phyloP scores from a whole-genome alignment of 73 alveolate genomes.

The Paramecium sexaurelia region DNA sequence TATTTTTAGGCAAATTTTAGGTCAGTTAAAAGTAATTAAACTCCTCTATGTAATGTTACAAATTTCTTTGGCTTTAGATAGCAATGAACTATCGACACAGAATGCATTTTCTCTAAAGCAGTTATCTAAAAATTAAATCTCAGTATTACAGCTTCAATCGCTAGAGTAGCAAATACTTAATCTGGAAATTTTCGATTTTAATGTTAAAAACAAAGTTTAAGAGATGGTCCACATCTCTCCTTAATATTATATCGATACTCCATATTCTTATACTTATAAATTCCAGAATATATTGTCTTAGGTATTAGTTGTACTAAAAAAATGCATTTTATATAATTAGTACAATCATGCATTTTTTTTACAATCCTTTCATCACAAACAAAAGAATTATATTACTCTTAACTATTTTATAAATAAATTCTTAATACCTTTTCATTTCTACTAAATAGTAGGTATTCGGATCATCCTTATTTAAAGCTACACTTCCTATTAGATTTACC shows the following conservation, averaged over 20 bases:
- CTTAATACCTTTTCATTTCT: slow-evolving; percentile 12
- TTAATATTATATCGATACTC: background rate
- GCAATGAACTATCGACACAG: slow-evolving; percentile 37
- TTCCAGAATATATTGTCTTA: background rate
- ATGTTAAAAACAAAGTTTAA: slow-evolving; percentile 29
- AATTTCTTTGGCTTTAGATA: slow-evolving; percentile 44
- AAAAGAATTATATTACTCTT: background rate
- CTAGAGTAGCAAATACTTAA: background rate
- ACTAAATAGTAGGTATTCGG: slow-evolving; percentile 24
- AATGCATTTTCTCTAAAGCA: slow-evolving; percentile 21
- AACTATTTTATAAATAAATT: background rate
- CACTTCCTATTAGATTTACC: slow-evolving; percentile 18
- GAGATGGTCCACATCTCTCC: slow-evolving; percentile 43
- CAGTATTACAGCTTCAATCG: slow-evolving; percentile 22
- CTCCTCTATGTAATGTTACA: background rate
- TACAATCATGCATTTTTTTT: slow-evolving; percentile 27
- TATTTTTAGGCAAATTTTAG: slow-evolving; percentile 18
- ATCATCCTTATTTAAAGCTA: slow-evolving; percentile 29
- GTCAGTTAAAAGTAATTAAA: slow-evolving; percentile 24
- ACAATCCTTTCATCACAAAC: background rate
- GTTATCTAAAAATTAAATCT: background rate
- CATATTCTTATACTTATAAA: slow-evolving; percentile 1
- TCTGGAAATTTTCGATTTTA: background rate
- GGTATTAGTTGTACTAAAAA: background rate
- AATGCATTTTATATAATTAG: background rate